Base-by-base conservation (phyloP, 345 rosid genomes). In the Passiflora organensis region DNA sequence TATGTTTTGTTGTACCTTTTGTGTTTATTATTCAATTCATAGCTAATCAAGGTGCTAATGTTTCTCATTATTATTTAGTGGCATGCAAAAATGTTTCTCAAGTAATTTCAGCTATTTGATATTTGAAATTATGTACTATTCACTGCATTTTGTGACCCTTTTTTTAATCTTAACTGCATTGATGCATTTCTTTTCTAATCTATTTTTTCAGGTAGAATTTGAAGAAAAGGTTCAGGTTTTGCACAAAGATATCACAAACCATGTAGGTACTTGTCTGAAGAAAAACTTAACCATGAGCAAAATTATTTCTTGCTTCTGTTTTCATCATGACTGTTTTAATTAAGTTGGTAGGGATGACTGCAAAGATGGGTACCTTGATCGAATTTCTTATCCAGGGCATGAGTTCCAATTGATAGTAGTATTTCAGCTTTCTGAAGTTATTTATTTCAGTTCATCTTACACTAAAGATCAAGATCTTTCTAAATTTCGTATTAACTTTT, bases 201-300 rank as follows among this genome's bases (percentile, higher is more conserved):
- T 22, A 24, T 37, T 48, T 56, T 60, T 73, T 58, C 58, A 85
- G 97, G 84, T 66, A 66, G 94, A 85, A 63, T 70, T 84, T 49
- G 83, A 84, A 81, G 78, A 70, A 62, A 87, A 85, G 66, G 80
- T 69, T 55, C 78, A 34, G 51, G 68, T 60, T 37, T 77, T 87
- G 66, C 96, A 91, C 56, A 78, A 75, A 59, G 91, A 85, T 63
- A 66, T 80, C 67, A 87, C 83, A 44, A 91, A 83, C 56, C 86
- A 87, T 63, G 97, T 87, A 83, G 56, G 91, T 76, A 67, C 38
- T 57, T 48, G 19, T 22, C 32, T 43, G 48, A 6, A 34, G 43
- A 44, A 64, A 42, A 53, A 45, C 9, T 41, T 44, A 57, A 52
- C 37, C 11, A 23, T 53, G 3, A 3, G 32, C 32, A 24, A 11